Base-by-base conservation (phyloP, 2,329 filamentous ascomycete species). In the Fusarium chuoi region DNA sequence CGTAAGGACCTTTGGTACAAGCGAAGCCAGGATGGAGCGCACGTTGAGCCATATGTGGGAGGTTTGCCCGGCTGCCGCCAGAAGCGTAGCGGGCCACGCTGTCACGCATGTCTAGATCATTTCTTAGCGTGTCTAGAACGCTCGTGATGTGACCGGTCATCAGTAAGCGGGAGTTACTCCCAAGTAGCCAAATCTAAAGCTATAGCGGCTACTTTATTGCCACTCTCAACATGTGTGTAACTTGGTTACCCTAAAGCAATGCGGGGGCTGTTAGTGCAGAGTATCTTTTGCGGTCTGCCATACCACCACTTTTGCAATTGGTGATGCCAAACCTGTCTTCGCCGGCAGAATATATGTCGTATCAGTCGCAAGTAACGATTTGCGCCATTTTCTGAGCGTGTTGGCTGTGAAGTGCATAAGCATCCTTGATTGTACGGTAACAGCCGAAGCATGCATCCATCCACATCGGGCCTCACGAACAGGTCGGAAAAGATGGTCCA, bases 311-410 rank as follows among this genome's bases (percentile, higher is more conserved):
- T n/a, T 55, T 52, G 49, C n/a, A n/a, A 18, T 7, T 18, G 24
- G 20, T 41, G 51, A 41, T 28, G 24, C 15, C 9, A 10, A 13
- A n/a, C 8, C n/a, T 5, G 20, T 11, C 4, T 5, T 18, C 11
- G 14, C 28, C 6, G 20, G 14, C 22, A 28, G 18, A 1, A 0
- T 7, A 7, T 4, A 17, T 28, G 24, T 2, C 18, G 3, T n/a
- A 5, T 18, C 20, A 30, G 2, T 24, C 28, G 24, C 7, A 18
- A 28, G 13, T 11, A 55, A n/a, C 35, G 24, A 24, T n/a, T 41
- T 41, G 51, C 51, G 51, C 51, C 35, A 55, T 55, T 55, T 55
- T 55, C 20, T 41, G 51, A 55, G 12, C 20, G 20, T 28, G 51
- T 41, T 41, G 51, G 24, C 11, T 14, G 51, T 18, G 24, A 55